A percentile compares a stretch with the other conserved stretches of the same genome.
Evolutionary conservation across 2,329 filamentous ascomycete species (phyloP).

Genomic region (Domatiomyces globalis): DNA sequence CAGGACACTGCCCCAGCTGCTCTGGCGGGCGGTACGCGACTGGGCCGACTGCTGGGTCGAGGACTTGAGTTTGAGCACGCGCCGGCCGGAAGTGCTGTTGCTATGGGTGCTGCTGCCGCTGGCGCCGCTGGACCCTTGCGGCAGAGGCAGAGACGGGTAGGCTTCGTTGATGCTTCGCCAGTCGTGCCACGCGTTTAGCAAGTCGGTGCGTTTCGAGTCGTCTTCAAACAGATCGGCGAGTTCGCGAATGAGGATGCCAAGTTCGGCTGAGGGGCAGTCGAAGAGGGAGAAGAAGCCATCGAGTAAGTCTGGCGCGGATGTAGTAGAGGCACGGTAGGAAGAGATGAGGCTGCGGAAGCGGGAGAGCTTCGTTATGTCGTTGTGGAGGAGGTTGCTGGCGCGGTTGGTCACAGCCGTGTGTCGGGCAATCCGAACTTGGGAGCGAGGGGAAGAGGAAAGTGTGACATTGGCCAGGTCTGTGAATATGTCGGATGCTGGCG

Average conservation of each 20-base stretch:
- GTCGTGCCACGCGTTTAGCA: conserved; percentile 81
- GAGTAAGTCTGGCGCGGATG: conserved; percentile 62
- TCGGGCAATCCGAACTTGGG: conserved; percentile 59
- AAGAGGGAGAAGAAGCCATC: conserved; percentile 81
- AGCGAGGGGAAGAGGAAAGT: conserved; percentile 35
- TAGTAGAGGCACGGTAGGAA: conserved; percentile 54
- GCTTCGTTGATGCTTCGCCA: conserved; percentile 95
- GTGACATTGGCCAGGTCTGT: conserved; percentile 39
- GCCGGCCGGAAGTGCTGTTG: conserved; percentile 34
- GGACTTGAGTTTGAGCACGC: conserved; percentile 53
- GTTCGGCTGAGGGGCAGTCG: conserved; percentile 61
- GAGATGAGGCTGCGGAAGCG: conserved; percentile 72
- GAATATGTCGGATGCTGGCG: conserved; percentile 12
- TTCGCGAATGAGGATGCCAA: conserved; percentile 83
- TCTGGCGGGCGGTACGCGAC: conserved; percentile 41
- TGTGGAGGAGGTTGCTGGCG: conserved; percentile 64
- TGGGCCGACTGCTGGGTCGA: conserved; percentile 55
- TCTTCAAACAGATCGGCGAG: conserved; percentile 88
- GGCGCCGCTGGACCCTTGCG: conserved; percentile 49
- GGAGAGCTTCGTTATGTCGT: conserved; percentile 58
- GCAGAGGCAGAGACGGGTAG: conserved; percentile 73
- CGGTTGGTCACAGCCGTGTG: conserved; percentile 78
- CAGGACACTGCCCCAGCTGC: conserved; percentile 41
- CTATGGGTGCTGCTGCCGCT: conserved; percentile 33
- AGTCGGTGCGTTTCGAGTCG: conserved; percentile 52